Conservation (phyloP, 139 green algal genomes). For the Eudorina sp. region DNA sequence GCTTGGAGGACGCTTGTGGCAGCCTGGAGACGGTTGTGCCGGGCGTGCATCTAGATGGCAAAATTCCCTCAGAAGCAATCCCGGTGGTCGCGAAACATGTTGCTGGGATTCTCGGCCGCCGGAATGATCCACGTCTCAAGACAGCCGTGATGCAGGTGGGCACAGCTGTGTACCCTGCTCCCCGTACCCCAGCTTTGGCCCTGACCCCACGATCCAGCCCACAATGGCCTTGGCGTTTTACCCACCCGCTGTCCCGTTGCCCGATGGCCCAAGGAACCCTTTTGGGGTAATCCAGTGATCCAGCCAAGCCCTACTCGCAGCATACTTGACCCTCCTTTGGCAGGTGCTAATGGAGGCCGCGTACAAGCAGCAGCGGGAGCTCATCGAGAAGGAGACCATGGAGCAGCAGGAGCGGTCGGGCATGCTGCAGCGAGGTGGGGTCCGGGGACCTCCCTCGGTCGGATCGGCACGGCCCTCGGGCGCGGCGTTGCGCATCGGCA, state of each 20-base stretch:
- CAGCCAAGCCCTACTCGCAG: too few relatives aligned
- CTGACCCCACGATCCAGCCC: too few relatives aligned
- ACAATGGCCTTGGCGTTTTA: too few relatives aligned
- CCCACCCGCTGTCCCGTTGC: too few relatives aligned
- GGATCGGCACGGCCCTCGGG: too few relatives aligned
- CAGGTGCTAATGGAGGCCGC: conserved; percentile 64
- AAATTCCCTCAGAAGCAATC: conserved; percentile 31
- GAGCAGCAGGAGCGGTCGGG: conserved; percentile 53
- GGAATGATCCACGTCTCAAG: conserved; percentile 36
- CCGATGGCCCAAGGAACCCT: too few relatives aligned
- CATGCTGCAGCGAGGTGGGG: conserved; percentile 54
- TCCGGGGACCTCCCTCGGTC: too few relatives aligned
- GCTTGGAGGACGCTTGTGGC: conserved; percentile 54
- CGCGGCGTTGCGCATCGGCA: neutral
- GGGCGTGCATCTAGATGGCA: neutral
- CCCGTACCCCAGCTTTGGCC: too few relatives aligned
- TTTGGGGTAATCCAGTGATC: too few relatives aligned
- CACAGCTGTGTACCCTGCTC: neutral
- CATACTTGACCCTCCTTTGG: too few relatives aligned
- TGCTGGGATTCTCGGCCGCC: neutral
- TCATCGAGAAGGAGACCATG: conserved; percentile 55
- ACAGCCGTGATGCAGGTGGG: conserved; percentile 59
- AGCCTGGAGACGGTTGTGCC: conserved; percentile 18
- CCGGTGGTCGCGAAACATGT: conserved; percentile 34
- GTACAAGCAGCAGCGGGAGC: conserved; percentile 64